Percentiles rank a stretch among this genome's conserved stretches.
These are phyloP conservation scores for Metschnikowia lochheadii DNA, from an alignment of 805 yeast species.

Conservation along the genomic window DNA sequence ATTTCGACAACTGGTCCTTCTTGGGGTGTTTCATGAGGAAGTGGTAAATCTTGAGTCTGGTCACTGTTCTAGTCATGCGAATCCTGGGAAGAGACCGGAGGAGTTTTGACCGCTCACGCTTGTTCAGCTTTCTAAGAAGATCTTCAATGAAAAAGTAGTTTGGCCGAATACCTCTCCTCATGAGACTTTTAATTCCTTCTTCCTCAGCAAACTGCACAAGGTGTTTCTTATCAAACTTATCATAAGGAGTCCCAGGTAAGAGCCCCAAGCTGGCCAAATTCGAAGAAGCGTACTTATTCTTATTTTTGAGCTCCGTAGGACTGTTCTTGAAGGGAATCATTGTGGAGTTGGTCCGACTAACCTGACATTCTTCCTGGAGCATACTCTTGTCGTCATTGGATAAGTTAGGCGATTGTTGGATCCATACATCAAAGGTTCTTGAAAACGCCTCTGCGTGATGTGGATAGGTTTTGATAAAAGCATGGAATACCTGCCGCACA, in stretches of 20 bases:
- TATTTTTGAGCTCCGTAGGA: slow-evolving; percentile 12
- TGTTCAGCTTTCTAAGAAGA: slow-evolving; percentile 27
- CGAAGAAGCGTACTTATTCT: slow-evolving; percentile 22
- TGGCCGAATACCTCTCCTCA: slow-evolving; percentile 35
- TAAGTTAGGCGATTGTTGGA: slow-evolving; percentile 10
- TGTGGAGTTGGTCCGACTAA: slow-evolving; percentile 22
- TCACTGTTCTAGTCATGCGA: slow-evolving; percentile 20
- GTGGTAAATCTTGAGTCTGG: slow-evolving; percentile 13
- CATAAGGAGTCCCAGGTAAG: slow-evolving; percentile 9
- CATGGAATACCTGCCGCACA: slow-evolving; percentile 24
- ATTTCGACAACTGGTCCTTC: slow-evolving; percentile 16
- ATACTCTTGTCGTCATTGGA: slow-evolving; percentile 10
- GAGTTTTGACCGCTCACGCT: slow-evolving; percentile 14
- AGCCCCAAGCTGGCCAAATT: slow-evolving; percentile 23
- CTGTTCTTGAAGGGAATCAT: slow-evolving; percentile 24
- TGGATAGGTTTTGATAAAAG: slow-evolving; percentile 34
- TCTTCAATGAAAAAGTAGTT: slow-evolving; percentile 29
- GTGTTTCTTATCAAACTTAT: slow-evolving; percentile 14
- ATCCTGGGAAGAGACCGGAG: slow-evolving; percentile 24
- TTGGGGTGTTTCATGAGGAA: slow-evolving; percentile 14
- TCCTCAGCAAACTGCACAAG: slow-evolving; percentile 30
- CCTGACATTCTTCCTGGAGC: slow-evolving; percentile 15
- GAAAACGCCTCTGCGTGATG: slow-evolving; percentile 25
- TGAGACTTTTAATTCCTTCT: slow-evolving; percentile 30
- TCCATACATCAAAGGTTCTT: slow-evolving; percentile 18